These are phyloP conservation scores for Peniophora sp. DNA, from an alignment of 1,284 basidiomycete genomes.

Conservation along the genomic window DNA sequence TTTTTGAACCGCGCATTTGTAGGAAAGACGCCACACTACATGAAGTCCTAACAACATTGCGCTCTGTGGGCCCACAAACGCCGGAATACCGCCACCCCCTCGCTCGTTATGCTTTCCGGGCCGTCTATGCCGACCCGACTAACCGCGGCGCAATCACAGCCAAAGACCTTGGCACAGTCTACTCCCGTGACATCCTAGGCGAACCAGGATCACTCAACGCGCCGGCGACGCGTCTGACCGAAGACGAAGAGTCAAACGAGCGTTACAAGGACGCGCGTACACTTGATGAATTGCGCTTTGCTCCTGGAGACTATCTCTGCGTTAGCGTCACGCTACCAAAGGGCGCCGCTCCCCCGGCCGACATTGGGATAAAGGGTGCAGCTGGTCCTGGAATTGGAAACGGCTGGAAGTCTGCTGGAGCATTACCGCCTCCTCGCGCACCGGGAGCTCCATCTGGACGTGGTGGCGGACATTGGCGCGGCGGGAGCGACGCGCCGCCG, in stretches of 20 bases:
- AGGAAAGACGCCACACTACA: slow-evolving; percentile 76
- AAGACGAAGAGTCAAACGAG: slow-evolving; percentile 39
- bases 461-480: slow-evolving; percentile 64
- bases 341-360: slow-evolving; percentile 36
- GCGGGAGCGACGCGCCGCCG: slow-evolving; percentile 42
- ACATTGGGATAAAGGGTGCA: slow-evolving; percentile 39
- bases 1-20: neutral
- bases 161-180: slow-evolving; percentile 72
- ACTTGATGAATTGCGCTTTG: slow-evolving; percentile 66
- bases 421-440: slow-evolving; percentile 15
- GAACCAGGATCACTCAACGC: slow-evolving; percentile 54
- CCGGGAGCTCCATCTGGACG: slow-evolving; percentile 31
- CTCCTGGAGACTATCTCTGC: slow-evolving; percentile 70
- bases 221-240: slow-evolving; percentile 50
- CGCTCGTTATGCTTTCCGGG: slow-evolving; percentile 68
- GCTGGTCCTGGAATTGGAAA: slow-evolving; percentile 21
- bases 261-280: slow-evolving; percentile 54
- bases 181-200: slow-evolving; percentile 73
- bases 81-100: slow-evolving; percentile 70
- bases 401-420: slow-evolving; percentile 27
- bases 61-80: slow-evolving; percentile 53
- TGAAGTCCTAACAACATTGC: slow-evolving; percentile 67
- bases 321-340: slow-evolving; percentile 67
- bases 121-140: slow-evolving; percentile 64
- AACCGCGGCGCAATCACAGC: slow-evolving; percentile 60